A percentile compares a stretch with the other conserved stretches of the same genome.
Evolutionary conservation across 805 yeast genomes (phyloP).

Genomic region (Metschnikowia picachoensis): DNA sequence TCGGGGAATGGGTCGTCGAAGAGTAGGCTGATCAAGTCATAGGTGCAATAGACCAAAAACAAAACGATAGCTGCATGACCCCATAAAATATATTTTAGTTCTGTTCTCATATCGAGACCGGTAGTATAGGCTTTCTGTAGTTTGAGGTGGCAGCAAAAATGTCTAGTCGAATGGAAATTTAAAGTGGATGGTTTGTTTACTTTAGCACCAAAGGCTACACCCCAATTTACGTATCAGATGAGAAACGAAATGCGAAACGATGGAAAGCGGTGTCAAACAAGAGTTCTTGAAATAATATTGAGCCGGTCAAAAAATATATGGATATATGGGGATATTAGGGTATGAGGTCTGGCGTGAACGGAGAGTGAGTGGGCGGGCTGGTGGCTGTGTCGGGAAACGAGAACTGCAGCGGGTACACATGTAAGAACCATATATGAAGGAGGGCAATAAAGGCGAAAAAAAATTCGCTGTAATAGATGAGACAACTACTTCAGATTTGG

Average conservation of each 20-base stretch:
- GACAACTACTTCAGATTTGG: too few relatives aligned
- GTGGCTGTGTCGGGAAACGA: neutral
- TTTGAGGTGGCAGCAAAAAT: too few relatives aligned
- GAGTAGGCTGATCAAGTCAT: slow-evolving; percentile 70
- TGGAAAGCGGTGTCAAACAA: too few relatives aligned
- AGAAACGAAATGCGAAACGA: too few relatives aligned
- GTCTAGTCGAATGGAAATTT: neutral
- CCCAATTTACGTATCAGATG: too few relatives aligned
- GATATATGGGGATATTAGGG: too few relatives aligned
- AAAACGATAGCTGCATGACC: slow-evolving; percentile 54
- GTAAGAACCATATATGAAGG: neutral
- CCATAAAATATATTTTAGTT: slow-evolving; percentile 55
- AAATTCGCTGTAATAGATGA: neutral
- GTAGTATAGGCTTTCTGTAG: too few relatives aligned
- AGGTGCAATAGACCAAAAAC: slow-evolving; percentile 57
- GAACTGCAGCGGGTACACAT: slow-evolving; percentile 1
- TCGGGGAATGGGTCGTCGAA: slow-evolving; percentile 67
- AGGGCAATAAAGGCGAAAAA: neutral
- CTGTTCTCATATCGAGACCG: slow-evolving; percentile 50
- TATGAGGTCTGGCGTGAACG: neutral
- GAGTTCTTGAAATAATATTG: too few relatives aligned
- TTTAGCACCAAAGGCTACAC: neutral
- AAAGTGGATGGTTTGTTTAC: neutral
- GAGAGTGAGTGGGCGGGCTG: neutral
- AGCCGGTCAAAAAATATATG: too few relatives aligned